These are phyloP conservation scores for Hanseniaspora thailandica DNA, from an alignment of 805 yeast genomes.

Conservation along the genomic window DNA sequence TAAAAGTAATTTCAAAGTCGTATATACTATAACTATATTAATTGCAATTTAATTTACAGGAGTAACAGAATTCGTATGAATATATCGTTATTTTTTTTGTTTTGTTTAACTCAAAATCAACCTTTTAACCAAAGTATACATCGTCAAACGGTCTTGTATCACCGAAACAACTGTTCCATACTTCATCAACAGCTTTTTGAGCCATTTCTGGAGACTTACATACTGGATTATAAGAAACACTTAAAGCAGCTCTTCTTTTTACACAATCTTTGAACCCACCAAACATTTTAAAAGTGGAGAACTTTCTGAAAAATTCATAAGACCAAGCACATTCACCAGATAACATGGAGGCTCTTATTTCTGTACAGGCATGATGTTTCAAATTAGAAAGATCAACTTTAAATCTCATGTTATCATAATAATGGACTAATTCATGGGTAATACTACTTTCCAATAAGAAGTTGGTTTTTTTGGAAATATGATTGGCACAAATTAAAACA, in stretches of 20 bases:
- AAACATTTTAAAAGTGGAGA: slow-evolving; percentile 38
- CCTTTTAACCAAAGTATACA: slow-evolving; percentile 43
- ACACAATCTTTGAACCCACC: slow-evolving; percentile 88
- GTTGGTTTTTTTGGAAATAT: slow-evolving; percentile 45
- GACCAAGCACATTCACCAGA: slow-evolving; percentile 91
- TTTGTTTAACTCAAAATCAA: neutral
- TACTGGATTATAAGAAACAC: slow-evolving; percentile 76
- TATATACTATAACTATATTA: too few relatives aligned
- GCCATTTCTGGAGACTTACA: slow-evolving; percentile 69
- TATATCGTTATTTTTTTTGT: neutral
- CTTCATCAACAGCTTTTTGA: slow-evolving; percentile 65
- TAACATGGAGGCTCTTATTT: slow-evolving; percentile 81
- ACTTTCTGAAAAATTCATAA: slow-evolving; percentile 51
- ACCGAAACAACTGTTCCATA: slow-evolving; percentile 83
- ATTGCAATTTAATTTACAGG: too few relatives aligned
- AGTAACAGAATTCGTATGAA: too few relatives aligned
- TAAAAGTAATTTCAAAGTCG: too few relatives aligned
- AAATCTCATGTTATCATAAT: slow-evolving; percentile 81
- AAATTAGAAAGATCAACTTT: slow-evolving; percentile 74
- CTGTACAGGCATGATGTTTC: slow-evolving; percentile 93
- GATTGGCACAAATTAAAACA: slow-evolving; percentile 73
- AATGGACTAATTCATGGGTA: slow-evolving; percentile 87
- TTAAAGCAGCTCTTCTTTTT: slow-evolving; percentile 71
- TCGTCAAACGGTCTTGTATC: slow-evolving; percentile 95
- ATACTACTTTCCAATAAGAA: slow-evolving; percentile 83